These are phyloP conservation scores for Funneliformis mosseae DNA, from an alignment of 192 early-diverging fungal genomes.

Conservation along the genomic window DNA sequence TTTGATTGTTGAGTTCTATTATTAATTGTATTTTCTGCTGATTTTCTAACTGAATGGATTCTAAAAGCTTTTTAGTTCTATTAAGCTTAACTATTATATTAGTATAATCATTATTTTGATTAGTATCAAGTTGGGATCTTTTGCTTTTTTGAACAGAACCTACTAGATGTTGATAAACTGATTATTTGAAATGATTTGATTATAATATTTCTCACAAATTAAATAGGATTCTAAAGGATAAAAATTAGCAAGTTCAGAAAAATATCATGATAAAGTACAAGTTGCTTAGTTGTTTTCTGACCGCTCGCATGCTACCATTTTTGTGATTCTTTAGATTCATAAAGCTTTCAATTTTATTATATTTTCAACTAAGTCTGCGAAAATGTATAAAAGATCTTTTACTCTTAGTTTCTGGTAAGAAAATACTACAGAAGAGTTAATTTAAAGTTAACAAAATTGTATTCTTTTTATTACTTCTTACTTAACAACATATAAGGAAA, in stretches of 20 bases:
- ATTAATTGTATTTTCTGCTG: background rate
- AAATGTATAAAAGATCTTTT: background rate
- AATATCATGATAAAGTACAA: background rate
- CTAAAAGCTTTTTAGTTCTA: background rate
- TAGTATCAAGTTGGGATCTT: background rate
- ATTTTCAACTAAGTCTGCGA: background rate
- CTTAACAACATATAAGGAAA: background rate
- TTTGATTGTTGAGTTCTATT: background rate
- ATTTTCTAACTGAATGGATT: background rate
- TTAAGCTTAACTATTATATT: too few relatives aligned
- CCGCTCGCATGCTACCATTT: background rate
- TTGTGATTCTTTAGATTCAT: background rate
- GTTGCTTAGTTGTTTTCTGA: background rate
- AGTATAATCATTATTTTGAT: too few relatives aligned
- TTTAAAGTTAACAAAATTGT: too few relatives aligned
- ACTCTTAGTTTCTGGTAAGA: background rate
- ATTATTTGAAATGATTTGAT: background rate
- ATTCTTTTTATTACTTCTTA: too few relatives aligned
- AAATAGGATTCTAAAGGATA: background rate
- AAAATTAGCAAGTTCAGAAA: constrained; percentile 4
- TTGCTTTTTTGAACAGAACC: background rate
- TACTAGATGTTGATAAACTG: constrained; percentile 13
- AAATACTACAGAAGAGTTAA: background rate
- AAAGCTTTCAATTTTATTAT: too few relatives aligned
- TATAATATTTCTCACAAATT: background rate